Conservation (phyloP, 495 filamentous ascomycete species). For the Rusavskia elegans region DNA sequence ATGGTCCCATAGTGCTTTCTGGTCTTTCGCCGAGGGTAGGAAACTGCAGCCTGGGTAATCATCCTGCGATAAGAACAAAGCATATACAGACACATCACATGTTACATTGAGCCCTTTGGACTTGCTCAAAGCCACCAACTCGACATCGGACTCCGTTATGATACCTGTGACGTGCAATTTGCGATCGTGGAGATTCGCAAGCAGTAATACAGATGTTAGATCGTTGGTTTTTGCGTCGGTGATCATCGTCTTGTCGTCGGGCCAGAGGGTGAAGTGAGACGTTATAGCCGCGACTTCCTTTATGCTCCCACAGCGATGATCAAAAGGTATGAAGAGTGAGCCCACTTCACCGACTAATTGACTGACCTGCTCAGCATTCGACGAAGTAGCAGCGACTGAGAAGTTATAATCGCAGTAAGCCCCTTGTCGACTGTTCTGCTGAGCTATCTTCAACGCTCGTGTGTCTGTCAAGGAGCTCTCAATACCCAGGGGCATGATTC, state of each 20-base stretch:
- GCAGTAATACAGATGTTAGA: slow-evolving; percentile 60
- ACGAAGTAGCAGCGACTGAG: slow-evolving; percentile 64
- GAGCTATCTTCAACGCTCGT: slow-evolving; percentile 55
- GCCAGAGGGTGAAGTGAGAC: slow-evolving; percentile 70
- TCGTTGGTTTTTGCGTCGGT: slow-evolving; percentile 77
- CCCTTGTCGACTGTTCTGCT: slow-evolving; percentile 51
- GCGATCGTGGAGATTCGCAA: slow-evolving; percentile 69
- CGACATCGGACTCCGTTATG: slow-evolving; percentile 69
- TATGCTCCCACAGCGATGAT: slow-evolving; percentile 73
- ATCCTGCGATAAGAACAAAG: slow-evolving; percentile 62
- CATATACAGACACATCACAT: slow-evolving; percentile 70
- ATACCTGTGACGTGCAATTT: slow-evolving; percentile 77
- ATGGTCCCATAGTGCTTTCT: slow-evolving; percentile 66
- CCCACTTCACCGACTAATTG: slow-evolving; percentile 61
- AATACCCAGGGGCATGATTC: slow-evolving; percentile 63
- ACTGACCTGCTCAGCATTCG: slow-evolving; percentile 60
- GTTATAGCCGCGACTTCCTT: slow-evolving; percentile 73
- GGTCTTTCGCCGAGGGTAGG: slow-evolving; percentile 55
- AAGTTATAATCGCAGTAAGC: slow-evolving; percentile 75
- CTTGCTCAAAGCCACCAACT: slow-evolving; percentile 64
- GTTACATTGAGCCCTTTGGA: slow-evolving; percentile 71
- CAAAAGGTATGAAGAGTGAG: slow-evolving; percentile 77
- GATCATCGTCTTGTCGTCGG: slow-evolving; percentile 65
- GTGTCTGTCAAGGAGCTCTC: slow-evolving; percentile 60
- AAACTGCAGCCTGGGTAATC: slow-evolving; percentile 54